Evolutionary conservation across 352 stramenopile species (phyloP).

Genomic region (Phytophthora lateralis): DNA sequence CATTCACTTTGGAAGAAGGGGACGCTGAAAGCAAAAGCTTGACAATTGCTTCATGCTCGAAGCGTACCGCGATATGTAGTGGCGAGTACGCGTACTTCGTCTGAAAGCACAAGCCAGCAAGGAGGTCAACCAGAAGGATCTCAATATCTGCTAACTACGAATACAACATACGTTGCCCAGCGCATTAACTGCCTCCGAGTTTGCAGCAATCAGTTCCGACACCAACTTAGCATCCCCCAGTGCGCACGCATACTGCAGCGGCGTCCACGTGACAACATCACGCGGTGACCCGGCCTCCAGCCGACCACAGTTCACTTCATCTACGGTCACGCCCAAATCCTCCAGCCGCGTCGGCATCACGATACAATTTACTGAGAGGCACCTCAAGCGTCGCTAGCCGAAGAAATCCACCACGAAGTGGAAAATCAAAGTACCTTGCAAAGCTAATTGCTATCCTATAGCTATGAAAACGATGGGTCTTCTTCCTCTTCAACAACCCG

Average conservation of each 20-base stretch:
- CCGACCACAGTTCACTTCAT: constrained; percentile 24
- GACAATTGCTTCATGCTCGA: constrained; percentile 57
- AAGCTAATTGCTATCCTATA: constrained; percentile 1
- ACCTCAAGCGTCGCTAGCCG: constrained; percentile 23
- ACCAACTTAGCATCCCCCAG: constrained; percentile 61
- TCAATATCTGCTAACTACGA: background rate
- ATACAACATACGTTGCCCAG: constrained; percentile 25
- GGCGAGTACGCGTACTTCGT: constrained; percentile 69
- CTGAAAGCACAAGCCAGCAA: constrained; percentile 22
- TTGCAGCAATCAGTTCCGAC: constrained; percentile 36
- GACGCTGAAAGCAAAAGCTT: constrained; percentile 45
- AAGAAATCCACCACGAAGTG: background rate
- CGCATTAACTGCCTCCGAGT: constrained; percentile 23
- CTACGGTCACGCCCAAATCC: constrained; percentile 41
- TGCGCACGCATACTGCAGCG: constrained; percentile 77
- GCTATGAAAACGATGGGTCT: background rate
- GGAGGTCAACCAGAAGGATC: background rate
- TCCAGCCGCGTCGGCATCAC: constrained; percentile 29
- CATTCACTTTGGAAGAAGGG: constrained; percentile 24
- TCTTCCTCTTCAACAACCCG: background rate
- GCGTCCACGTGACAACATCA: constrained; percentile 67
- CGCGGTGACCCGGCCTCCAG: constrained; percentile 66
- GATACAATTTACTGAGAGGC: constrained; percentile 1
- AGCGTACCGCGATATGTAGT: constrained; percentile 73
- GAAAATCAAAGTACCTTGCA: constrained; percentile 2